Evolutionary conservation across 257 asterid genomes (phyloP), one percentile per base, ranked within the genome.

Genomic region (Primulina tabacum): DNA sequence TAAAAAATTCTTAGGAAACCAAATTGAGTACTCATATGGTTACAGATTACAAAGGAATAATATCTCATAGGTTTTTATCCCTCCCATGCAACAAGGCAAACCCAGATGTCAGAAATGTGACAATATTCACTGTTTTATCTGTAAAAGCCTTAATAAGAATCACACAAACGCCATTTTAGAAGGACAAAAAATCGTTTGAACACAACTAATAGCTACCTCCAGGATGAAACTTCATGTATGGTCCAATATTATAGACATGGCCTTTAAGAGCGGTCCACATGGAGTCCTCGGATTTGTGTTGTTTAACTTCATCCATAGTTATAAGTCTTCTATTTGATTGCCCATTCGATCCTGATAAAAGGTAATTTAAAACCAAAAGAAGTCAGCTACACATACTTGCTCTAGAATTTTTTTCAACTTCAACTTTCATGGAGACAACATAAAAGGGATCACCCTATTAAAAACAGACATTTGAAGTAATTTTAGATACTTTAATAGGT

Each of bases 191-290:
- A 59, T 11, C 10, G 37, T 52, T 40, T 26, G 29, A 62, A 71
- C 30, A 38, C 57, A 64, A 47, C 60, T 50, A 21, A 72, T 61
- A 32, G 61, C 40, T 82, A 92, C 99, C 99, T 87, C 99, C 99
- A 37, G 99, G 99, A 74, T 93, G 99, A 79, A 93, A 93, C 78
- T 90, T 93, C 95, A 90, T 86, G 77, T 90, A 93, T 37, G 99
- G 96, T 52, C 93, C 64, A 73, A 93, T 78, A 77, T 93, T 90
- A 85, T 93, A 93, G 62, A 93, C 97, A 60, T 84, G 92, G 2
- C 99, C 96, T 86, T 90, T 90, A 16, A 93, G 90, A 78, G 89
- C 96, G 68, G 99, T 93, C 99, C 99, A 93, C 99, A 93, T 87
- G 71, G 90, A 79, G 67, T 77, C 96, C 78, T 75, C 97, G 62